Percentiles rank a stretch among this genome's conserved stretches.
Conservation (phyloP, 495 filamentous ascomycete species). For the Penicillium parvum region DNA sequence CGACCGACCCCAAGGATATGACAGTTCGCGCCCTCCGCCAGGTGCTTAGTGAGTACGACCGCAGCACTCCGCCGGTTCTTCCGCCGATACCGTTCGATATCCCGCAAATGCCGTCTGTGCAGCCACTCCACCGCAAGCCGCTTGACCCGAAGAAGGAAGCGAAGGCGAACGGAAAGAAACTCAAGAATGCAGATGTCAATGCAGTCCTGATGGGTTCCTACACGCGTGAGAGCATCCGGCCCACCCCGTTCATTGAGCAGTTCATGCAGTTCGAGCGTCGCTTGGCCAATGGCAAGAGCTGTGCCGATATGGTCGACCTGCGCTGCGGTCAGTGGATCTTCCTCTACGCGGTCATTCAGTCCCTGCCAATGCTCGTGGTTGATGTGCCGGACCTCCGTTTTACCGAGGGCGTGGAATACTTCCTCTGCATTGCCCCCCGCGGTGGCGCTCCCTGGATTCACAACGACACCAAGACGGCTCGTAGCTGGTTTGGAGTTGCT, state of each 20-base stretch:
- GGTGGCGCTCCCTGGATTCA: slow-evolving; percentile 82
- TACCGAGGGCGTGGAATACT: slow-evolving; percentile 86
- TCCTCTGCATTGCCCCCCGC: slow-evolving; percentile 86
- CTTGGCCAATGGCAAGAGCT: slow-evolving; percentile 62
- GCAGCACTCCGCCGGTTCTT: slow-evolving; percentile 78
- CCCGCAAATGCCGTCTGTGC: slow-evolving; percentile 68
- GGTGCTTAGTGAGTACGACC: slow-evolving; percentile 81
- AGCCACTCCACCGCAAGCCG: slow-evolving; percentile 54
- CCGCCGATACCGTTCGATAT: slow-evolving; percentile 91
- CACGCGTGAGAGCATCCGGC: slow-evolving; percentile 63
- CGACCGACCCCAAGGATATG: slow-evolving; percentile 40
- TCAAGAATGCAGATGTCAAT: slow-evolving; percentile 74
- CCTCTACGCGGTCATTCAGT: slow-evolving; percentile 85
- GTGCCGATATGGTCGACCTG: slow-evolving; percentile 70
- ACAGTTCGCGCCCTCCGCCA: slow-evolving; percentile 58
- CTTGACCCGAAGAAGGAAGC: slow-evolving; percentile 65
- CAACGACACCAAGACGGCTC: slow-evolving; percentile 58
- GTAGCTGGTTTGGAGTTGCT: slow-evolving; percentile 76
- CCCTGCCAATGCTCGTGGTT: slow-evolving; percentile 82
- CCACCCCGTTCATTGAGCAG: slow-evolving; percentile 65
- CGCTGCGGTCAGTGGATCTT: slow-evolving; percentile 91
- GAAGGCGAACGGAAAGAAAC: slow-evolving; percentile 58
- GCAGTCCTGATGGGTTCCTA: slow-evolving; percentile 68
- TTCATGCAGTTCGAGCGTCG: slow-evolving; percentile 83
- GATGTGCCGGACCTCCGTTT: slow-evolving; percentile 77